These are phyloP conservation scores for Prunella vulgaris DNA, from an alignment of 257 asterid species.

Conservation along the genomic window DNA sequence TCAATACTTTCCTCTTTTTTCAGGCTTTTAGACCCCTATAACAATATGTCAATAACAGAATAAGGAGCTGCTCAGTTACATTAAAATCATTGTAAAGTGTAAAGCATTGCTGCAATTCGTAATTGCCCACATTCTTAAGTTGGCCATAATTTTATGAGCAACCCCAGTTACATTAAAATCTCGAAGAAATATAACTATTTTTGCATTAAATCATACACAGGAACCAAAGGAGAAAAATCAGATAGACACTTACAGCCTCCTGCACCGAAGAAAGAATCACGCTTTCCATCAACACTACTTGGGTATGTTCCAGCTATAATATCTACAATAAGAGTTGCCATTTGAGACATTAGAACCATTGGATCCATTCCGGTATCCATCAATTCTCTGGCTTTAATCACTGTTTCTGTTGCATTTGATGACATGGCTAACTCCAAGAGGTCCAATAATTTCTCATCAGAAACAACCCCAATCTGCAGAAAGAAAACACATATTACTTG, in stretches of 20 bases:
- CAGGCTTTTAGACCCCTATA: neutral
- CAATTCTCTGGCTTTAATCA: constrained; percentile 78
- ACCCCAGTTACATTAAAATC: neutral
- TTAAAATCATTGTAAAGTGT: no score
- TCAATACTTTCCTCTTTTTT: neutral
- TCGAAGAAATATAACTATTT: neutral
- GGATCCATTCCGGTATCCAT: constrained; percentile 93
- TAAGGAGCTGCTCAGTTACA: no score
- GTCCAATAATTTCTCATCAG: constrained; percentile 88
- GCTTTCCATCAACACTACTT: constrained; percentile 37
- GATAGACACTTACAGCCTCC: constrained; percentile 50
- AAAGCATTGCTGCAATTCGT: neutral
- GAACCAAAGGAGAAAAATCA: neutral
- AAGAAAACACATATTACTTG: neutral
- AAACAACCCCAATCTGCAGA: constrained; percentile 88
- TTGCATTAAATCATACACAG: neutral
- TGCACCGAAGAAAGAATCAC: constrained; percentile 47
- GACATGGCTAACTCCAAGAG: constrained; percentile 96
- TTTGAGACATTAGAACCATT: constrained; percentile 79
- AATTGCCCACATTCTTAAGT: neutral
- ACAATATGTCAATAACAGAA: neutral
- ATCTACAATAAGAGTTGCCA: constrained; percentile 92
- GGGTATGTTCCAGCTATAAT: constrained; percentile 82
- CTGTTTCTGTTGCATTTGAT: constrained; percentile 91
- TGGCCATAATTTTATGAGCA: neutral